phyloP scores from a whole-genome alignment of 2,329 filamentous ascomycete species.

The Dothistroma septosporum region DNA sequence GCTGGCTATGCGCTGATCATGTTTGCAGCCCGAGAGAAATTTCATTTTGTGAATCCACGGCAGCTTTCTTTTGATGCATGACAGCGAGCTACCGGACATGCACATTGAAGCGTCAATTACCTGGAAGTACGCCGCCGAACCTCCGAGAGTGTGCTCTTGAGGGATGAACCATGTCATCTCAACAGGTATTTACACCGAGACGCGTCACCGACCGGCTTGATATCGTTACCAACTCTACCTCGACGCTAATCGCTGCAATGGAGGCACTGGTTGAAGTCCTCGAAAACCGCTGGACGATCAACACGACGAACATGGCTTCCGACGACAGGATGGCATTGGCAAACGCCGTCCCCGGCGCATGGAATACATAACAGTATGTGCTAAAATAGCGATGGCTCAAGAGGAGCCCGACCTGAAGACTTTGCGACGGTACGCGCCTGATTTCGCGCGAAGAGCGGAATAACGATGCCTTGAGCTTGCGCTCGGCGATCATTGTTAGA shows the following conservation, averaged over 20 bases:
- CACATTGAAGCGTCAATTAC: not conserved
- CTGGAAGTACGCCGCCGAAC: no score
- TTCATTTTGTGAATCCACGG: not conserved
- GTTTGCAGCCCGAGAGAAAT: not conserved
- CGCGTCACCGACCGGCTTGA: no score
- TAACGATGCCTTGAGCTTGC: not conserved
- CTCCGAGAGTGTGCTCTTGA: no score
- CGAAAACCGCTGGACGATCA: no score
- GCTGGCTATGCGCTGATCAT: not conserved
- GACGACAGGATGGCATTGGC: not conserved
- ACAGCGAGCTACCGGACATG: not conserved
- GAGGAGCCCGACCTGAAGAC: not conserved
- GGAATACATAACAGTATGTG: not conserved
- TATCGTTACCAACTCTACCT: no score
- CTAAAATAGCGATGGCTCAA: not conserved
- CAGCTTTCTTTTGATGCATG: not conserved
- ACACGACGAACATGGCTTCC: no score
- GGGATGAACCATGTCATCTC: no score
- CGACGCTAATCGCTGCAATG: no score
- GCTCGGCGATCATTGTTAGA: not conserved
- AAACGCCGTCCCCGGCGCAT: not conserved
- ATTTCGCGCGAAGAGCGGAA: not conserved
- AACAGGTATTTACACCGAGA: no score
- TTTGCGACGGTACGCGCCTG: not conserved
- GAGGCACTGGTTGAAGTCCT: no score